These are phyloP conservation scores for Hibiscus syriacus DNA, from an alignment of 345 rosid species.

Conservation along the genomic window DNA sequence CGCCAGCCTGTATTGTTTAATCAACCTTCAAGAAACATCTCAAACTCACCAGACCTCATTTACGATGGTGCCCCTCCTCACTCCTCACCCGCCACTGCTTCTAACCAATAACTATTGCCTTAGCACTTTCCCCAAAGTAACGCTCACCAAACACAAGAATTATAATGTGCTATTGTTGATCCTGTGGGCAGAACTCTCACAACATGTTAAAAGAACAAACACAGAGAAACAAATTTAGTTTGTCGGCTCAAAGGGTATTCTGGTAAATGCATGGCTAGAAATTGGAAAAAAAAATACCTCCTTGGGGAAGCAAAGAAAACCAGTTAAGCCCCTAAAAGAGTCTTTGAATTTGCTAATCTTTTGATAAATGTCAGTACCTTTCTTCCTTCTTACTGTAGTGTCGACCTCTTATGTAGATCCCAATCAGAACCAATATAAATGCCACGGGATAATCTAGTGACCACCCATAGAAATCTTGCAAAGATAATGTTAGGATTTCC, in stretches of 20 bases:
- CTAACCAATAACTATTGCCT: not conserved
- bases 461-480: not conserved
- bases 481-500: no score
- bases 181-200: not conserved
- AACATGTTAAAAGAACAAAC: no score
- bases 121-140: not conserved
- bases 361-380: not conserved
- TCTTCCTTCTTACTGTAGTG: not conserved
- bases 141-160: not conserved
- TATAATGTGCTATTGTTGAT: not conserved
- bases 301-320: slow-evolving; percentile 1
- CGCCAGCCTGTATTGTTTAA: no score
- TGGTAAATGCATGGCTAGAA: not conserved
- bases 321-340: not conserved
- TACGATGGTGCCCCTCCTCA: slow-evolving; percentile 6
- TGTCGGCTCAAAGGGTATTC: slow-evolving; percentile 24
- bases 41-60: slow-evolving; percentile 1
- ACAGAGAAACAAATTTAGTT: not conserved
- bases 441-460: slow-evolving; percentile 4
- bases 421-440: slow-evolving; percentile 1
- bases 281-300: not conserved
- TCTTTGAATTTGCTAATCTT: not conserved
- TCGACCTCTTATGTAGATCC: slow-evolving; percentile 15
- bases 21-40: no score
- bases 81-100: no score